A percentile compares a stretch with the other conserved stretches of the same genome.
These are phyloP conservation scores for Ramaria sp. DNA, from an alignment of 768 basidiomycete genomes.

Conservation along the genomic window DNA sequence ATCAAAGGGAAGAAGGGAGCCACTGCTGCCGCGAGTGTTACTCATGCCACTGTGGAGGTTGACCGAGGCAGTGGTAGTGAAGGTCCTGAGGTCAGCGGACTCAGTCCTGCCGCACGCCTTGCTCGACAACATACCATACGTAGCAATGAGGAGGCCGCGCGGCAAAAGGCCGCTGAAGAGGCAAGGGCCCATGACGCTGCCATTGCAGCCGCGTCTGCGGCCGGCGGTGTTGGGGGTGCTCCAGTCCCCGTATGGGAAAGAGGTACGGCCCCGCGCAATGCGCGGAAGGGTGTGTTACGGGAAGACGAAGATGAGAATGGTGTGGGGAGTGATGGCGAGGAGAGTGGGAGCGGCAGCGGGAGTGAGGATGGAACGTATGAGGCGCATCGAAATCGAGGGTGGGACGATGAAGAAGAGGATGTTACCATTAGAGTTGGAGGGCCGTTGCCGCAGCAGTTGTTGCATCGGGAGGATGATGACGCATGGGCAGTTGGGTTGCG, in stretches of 20 bases:
- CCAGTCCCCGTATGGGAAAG: conserved; percentile 52
- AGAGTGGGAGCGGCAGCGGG: conserved; percentile 32
- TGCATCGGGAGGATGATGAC: conserved; percentile 36
- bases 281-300: conserved; percentile 48
- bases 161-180: conserved; percentile 46
- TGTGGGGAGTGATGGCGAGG: not conserved
- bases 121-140: conserved; percentile 72
- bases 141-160: conserved; percentile 68
- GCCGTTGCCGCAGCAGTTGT: not conserved
- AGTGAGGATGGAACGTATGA: conserved; percentile 29
- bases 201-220: conserved; percentile 17
- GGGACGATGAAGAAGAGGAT: conserved; percentile 56
- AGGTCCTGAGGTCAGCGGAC: conserved; percentile 48
- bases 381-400: conserved; percentile 31
- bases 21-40: conserved; percentile 59
- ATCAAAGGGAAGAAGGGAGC: conserved; percentile 44
- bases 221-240: conserved; percentile 16
- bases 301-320: conserved; percentile 51
- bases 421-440: conserved; percentile 53
- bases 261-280: conserved; percentile 57
- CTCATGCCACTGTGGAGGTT: conserved; percentile 76
- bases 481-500: conserved; percentile 73
- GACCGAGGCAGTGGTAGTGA: conserved; percentile 47
- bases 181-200: conserved; percentile 34
- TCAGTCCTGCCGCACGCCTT: conserved; percentile 84